Evolutionary conservation across 257 asterid genomes (phyloP).

Genomic region (Echites panduratus): DNA sequence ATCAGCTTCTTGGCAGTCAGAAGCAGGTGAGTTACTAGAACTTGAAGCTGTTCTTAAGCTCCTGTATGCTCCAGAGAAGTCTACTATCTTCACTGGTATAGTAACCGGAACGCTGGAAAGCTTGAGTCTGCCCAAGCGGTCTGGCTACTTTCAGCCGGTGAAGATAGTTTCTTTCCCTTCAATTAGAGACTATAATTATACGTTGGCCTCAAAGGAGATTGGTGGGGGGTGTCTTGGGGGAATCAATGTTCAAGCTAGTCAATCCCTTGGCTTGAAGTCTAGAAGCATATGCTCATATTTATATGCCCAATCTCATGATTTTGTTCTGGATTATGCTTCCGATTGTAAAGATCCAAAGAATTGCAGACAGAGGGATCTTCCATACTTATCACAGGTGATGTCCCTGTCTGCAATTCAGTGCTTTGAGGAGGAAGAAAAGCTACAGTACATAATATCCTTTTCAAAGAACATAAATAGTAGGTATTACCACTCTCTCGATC

Average conservation of each 20-base stretch:
- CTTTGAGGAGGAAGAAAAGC: constrained; percentile 24
- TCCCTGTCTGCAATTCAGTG: constrained; percentile 40
- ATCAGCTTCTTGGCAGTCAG: constrained; percentile 24
- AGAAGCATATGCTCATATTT: constrained; percentile 27
- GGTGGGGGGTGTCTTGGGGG: constrained; percentile 12
- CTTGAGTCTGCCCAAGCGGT: constrained; percentile 14
- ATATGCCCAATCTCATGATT: background rate
- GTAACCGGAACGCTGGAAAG: constrained; percentile 46
- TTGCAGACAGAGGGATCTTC: constrained; percentile 24
- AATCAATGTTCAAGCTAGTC: constrained; percentile 12
- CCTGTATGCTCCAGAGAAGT: constrained; percentile 19
- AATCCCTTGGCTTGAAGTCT: constrained; percentile 23
- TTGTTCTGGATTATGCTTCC: constrained; percentile 34
- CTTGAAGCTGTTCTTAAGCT: constrained; percentile 48
- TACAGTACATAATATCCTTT: constrained; percentile 30
- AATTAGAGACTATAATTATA: constrained; percentile 29
- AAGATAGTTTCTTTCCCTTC: constrained; percentile 32
- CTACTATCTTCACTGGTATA: constrained; percentile 30
- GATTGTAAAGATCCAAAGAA: constrained; percentile 23
- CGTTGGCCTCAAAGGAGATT: constrained; percentile 22
- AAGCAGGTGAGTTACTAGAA: constrained; percentile 20
- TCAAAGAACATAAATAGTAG: background rate
- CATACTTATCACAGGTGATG: constrained; percentile 28
- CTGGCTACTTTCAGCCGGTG: constrained; percentile 41
- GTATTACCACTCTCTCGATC: constrained; percentile 10